Percentiles rank a stretch among this genome's conserved stretches.
Evolutionary conservation across 192 early-diverging fungal species (phyloP).

Genomic region (Linnemannia elongata): DNA sequence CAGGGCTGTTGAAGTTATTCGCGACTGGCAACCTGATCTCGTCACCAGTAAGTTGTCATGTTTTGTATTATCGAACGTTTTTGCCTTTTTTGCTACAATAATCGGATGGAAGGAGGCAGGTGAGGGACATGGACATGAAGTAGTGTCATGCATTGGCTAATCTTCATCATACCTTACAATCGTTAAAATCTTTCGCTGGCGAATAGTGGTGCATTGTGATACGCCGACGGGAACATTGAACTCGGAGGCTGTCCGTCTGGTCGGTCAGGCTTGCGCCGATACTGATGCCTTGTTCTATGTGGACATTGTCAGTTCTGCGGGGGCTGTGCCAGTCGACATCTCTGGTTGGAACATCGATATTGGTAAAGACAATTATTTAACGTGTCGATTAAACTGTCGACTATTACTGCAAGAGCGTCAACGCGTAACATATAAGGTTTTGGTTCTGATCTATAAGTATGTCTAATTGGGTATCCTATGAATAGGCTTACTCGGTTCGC

Average conservation of each 20-base stretch:
- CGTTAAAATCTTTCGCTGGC: neutral
- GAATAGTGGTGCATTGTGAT: conserved; percentile 53
- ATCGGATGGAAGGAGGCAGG: neutral
- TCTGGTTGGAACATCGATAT: conserved; percentile 52
- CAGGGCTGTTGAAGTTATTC: conserved; percentile 14
- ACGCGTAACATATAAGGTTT: no score
- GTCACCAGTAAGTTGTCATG: conserved; percentile 28
- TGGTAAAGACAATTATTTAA: conserved; percentile 18
- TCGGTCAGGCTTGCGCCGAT: conserved; percentile 39
- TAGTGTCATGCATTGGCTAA: neutral
- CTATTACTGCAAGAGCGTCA: no score
- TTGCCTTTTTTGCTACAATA: neutral
- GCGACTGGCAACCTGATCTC: conserved; percentile 46
- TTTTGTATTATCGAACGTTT: no score
- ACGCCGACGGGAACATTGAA: conserved; percentile 50
- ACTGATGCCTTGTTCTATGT: conserved; percentile 43
- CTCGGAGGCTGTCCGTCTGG: conserved; percentile 25
- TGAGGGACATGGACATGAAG: neutral
- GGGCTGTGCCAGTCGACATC: conserved; percentile 40
- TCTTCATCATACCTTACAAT: neutral
- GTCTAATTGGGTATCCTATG: neutral
- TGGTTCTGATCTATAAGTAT: neutral
- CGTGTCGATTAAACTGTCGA: neutral
- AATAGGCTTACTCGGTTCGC: conserved; percentile 42
- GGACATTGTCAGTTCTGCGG: conserved; percentile 48